phyloP scores from a whole-genome alignment of 202 grass and related monocot genomes.

The Carex arenaria region DNA sequence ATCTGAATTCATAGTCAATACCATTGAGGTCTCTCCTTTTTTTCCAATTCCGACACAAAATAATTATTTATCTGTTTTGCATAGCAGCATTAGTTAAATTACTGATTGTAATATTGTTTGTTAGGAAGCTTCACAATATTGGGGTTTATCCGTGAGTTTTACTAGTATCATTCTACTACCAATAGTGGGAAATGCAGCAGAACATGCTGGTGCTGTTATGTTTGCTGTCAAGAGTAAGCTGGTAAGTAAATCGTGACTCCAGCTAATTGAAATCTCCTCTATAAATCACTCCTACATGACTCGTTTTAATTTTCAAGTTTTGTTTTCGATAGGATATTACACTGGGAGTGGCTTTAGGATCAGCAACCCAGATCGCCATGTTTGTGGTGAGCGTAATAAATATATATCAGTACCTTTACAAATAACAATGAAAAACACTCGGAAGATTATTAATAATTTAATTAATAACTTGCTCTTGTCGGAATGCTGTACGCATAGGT shows the following conservation, averaged over 20 bases:
- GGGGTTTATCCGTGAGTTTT: slow-evolving; percentile 80
- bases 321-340: slow-evolving; percentile 68
- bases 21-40: slow-evolving; percentile 60
- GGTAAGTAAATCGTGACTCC: slow-evolving; percentile 28
- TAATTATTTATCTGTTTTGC: not conserved
- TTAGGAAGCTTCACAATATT: slow-evolving; percentile 60
- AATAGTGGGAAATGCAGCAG: slow-evolving; percentile 92
- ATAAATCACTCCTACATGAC: not conserved
- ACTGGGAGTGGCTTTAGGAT: slow-evolving; percentile 84
- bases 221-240: slow-evolving; percentile 90
- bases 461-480: slow-evolving; percentile 6
- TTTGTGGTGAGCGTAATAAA: slow-evolving; percentile 79
- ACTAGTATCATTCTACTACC: slow-evolving; percentile 94
- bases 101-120: not conserved
- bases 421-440: not conserved
- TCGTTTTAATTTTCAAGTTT: not conserved
- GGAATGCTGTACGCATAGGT: slow-evolving; percentile 37
- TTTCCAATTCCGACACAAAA: not conserved
- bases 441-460: slow-evolving; percentile 6
- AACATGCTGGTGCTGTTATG: slow-evolving; percentile 89
- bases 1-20: slow-evolving; percentile 80
- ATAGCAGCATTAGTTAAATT: not conserved
- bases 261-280: not conserved
- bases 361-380: slow-evolving; percentile 95
- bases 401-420: not conserved